Evolutionary conservation across 345 rosid species (phyloP).

Genomic region (Nephelium lappaceum): DNA sequence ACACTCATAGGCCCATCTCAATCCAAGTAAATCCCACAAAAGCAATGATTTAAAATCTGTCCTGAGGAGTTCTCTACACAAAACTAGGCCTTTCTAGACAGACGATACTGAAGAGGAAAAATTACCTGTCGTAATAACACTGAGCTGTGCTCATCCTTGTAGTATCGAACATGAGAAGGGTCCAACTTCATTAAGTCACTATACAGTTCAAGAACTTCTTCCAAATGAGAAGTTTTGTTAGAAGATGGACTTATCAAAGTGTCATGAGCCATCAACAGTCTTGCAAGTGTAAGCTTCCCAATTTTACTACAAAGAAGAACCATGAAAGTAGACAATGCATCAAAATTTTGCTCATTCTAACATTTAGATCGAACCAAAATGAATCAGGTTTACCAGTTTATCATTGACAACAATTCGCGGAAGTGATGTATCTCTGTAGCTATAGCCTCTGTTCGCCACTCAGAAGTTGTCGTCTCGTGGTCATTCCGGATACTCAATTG

Average conservation of each 20-base stretch:
- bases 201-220: conserved; percentile 70
- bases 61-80: not conserved
- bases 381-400: conserved; percentile 55
- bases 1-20: not conserved
- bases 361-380: conserved; percentile 14
- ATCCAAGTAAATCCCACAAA: not conserved
- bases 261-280: conserved; percentile 76
- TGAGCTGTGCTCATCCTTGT: conserved; percentile 74
- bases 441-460: conserved; percentile 61
- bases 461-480: conserved; percentile 32
- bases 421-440: conserved; percentile 60
- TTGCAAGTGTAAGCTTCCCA: conserved; percentile 90
- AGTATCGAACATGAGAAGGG: conserved; percentile 63
- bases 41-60: not conserved
- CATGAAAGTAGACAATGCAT: conserved; percentile 7
- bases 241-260: conserved; percentile 34
- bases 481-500: conserved; percentile 35
- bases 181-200: conserved; percentile 70
- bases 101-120: conserved; percentile 9
- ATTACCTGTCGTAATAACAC: conserved; percentile 68
- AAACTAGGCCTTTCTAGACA: not conserved
- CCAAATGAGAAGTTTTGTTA: conserved; percentile 43
- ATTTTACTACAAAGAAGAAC: conserved; percentile 66
- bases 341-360: conserved; percentile 11
- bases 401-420: conserved; percentile 47